These are phyloP conservation scores for Chlorella variabilis DNA, from an alignment of 163 green algal genomes.

Conservation along the genomic window DNA sequence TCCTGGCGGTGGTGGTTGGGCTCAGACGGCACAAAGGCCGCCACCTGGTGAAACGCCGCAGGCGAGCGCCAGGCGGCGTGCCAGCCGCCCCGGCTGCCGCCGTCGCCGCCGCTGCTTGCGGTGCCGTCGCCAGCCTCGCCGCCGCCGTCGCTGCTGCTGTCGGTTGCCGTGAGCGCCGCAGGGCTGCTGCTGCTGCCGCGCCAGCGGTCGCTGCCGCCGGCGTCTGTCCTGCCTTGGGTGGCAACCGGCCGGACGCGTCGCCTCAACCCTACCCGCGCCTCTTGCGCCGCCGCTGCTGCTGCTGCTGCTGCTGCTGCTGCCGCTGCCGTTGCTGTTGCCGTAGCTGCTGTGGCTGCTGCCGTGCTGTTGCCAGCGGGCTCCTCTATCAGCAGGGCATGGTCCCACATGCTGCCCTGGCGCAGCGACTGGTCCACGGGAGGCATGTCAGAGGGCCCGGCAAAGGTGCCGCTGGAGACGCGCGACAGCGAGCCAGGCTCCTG, in stretches of 20 bases:
- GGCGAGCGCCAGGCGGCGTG: slow-evolving; percentile 31
- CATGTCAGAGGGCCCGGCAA: not conserved
- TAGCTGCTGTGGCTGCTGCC: not conserved
- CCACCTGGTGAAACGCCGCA: slow-evolving; percentile 16
- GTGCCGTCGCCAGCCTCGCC: not conserved
- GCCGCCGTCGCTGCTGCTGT: not conserved
- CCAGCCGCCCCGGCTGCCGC: not conserved
- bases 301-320: not conserved
- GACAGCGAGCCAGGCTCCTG: not conserved
- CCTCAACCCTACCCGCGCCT: not conserved
- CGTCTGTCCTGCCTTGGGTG: not conserved
- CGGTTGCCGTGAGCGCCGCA: not conserved
- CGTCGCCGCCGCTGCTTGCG: not conserved
- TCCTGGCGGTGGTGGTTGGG: slow-evolving; percentile 38
- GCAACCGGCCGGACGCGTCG: too few species aligned
- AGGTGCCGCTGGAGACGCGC: not conserved
- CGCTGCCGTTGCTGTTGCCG: not conserved
- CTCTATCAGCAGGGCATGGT: slow-evolving; percentile 28
- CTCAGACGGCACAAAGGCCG: slow-evolving; percentile 20
- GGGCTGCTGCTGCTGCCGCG: not conserved
- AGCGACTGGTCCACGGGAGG: not conserved
- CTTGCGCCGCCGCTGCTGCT: not conserved
- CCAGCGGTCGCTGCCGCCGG: not conserved
- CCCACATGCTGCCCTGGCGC: slow-evolving; percentile 30
- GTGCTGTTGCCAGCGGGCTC: not conserved